Evolutionary conservation across 2,329 filamentous ascomycete species (phyloP).

Genomic region (Geosmithia morbida): DNA sequence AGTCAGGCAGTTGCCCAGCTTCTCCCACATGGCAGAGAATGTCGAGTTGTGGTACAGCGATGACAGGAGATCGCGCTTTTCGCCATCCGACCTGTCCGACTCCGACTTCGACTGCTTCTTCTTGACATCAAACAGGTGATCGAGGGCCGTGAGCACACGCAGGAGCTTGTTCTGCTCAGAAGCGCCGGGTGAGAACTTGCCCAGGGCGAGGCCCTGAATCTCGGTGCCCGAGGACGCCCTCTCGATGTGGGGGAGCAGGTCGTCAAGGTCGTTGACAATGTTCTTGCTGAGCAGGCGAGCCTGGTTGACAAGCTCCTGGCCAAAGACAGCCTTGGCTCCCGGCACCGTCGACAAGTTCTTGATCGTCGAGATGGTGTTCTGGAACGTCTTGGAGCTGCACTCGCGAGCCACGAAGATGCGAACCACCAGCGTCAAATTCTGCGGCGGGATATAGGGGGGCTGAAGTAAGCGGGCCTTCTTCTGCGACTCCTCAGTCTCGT

Average conservation of each 20-base stretch:
- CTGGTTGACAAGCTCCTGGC: slow-evolving; percentile 81
- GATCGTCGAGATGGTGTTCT: slow-evolving; percentile 95
- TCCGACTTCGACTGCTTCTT: slow-evolving; percentile 32
- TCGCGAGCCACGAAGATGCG: slow-evolving; percentile 93
- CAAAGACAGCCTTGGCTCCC: slow-evolving; percentile 78
- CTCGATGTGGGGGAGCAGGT: slow-evolving; percentile 73
- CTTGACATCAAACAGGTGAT: slow-evolving; percentile 87
- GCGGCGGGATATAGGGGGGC: slow-evolving; percentile 72
- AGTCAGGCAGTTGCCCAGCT: slow-evolving; percentile 75
- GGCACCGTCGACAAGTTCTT: slow-evolving; percentile 93
- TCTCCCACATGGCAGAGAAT: slow-evolving; percentile 84
- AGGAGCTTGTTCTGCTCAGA: slow-evolving; percentile 95
- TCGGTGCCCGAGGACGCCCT: slow-evolving; percentile 82
- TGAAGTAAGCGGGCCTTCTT: slow-evolving; percentile 48
- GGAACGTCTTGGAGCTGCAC: slow-evolving; percentile 95
- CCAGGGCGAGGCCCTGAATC: slow-evolving; percentile 83
- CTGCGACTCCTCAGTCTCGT: slow-evolving; percentile 9
- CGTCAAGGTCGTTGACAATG: slow-evolving; percentile 72
- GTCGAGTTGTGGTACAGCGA: slow-evolving; percentile 83
- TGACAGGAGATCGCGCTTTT: slow-evolving; percentile 74
- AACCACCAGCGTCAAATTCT: slow-evolving; percentile 87
- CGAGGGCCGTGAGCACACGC: slow-evolving; percentile 80
- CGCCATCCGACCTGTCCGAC: slow-evolving; percentile 34
- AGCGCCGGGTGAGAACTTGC: slow-evolving; percentile 90
- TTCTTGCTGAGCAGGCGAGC: slow-evolving; percentile 73